Evolutionary conservation across 2,329 filamentous ascomycete genomes (phyloP).

Genomic region (Fusarium sp.): DNA sequence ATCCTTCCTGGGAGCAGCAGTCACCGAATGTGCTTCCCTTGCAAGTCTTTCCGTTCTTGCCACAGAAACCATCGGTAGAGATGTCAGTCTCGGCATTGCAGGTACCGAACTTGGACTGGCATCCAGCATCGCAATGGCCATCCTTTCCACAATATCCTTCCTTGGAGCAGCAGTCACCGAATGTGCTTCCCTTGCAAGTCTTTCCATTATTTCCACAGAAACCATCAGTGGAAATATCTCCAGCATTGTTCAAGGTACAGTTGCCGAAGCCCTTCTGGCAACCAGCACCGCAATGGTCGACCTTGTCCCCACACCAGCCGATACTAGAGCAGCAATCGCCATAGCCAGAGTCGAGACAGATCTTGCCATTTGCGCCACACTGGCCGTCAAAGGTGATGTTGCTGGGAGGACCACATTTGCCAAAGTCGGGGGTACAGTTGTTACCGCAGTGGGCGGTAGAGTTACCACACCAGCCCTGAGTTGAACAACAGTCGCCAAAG

Average conservation of each 20-base stretch:
- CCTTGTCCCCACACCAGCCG: neutral
- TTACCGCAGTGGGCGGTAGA: conserved; percentile 3
- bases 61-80: neutral
- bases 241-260: neutral
- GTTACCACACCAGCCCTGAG: conserved; percentile 7
- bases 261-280: conserved; percentile 2
- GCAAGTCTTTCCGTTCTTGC: neutral
- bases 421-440: neutral
- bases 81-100: too few relatives aligned
- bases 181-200: neutral
- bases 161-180: neutral
- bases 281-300: neutral
- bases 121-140: too few relatives aligned
- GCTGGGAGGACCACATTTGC: neutral
- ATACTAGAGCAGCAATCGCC: neutral
- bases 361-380: conserved; percentile 1
- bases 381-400: conserved; percentile 1
- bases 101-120: too few relatives aligned
- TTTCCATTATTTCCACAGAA: neutral
- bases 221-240: neutral
- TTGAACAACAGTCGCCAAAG: conserved; percentile 2
- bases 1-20: neutral
- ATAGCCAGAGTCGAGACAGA: neutral
- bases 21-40: neutral
- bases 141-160: neutral